These are phyloP conservation scores for Hypoxylon sp. DNA, from an alignment of 2,329 filamentous ascomycete genomes.

Conservation along the genomic window DNA sequence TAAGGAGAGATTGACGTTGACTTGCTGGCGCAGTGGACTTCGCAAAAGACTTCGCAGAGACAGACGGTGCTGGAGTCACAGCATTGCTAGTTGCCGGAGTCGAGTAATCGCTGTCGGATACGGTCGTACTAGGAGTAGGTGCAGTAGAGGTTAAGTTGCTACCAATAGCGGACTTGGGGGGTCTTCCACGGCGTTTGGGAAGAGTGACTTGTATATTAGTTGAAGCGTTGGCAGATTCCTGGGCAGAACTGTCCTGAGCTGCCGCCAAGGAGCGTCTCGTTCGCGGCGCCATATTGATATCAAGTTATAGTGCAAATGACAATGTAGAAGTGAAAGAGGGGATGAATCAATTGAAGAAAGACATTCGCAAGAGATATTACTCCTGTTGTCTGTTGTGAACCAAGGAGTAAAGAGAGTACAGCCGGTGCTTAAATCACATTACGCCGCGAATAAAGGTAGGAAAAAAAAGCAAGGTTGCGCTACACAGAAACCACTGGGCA, in stretches of 20 bases:
- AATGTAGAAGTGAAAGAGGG: not conserved
- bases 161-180: slow-evolving; percentile 44
- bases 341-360: not conserved
- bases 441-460: too few species aligned
- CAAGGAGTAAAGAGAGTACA: not conserved
- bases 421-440: too few species aligned
- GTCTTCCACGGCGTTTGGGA: slow-evolving; percentile 49
- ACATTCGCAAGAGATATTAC: not conserved
- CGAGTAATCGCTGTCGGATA: slow-evolving; percentile 54
- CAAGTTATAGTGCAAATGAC: not conserved
- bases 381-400: not conserved
- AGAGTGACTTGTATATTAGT: slow-evolving; percentile 6
- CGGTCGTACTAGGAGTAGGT: slow-evolving; percentile 48
- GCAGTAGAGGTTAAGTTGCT: slow-evolving; percentile 52
- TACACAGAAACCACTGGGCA: too few species aligned
- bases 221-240: not conserved
- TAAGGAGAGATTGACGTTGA: slow-evolving; percentile 41
- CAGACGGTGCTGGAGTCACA: slow-evolving; percentile 54
- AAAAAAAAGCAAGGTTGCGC: too few species aligned
- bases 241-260: slow-evolving; percentile 15
- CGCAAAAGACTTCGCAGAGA: slow-evolving; percentile 30
- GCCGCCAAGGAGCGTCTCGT: slow-evolving; percentile 38
- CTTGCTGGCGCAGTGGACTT: slow-evolving; percentile 20
- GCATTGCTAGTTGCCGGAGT: slow-evolving; percentile 59
- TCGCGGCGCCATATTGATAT: slow-evolving; percentile 43